These are phyloP conservation scores for Pachyrhizus erosus DNA, from an alignment of 306 rosid species.

Conservation along the genomic window DNA sequence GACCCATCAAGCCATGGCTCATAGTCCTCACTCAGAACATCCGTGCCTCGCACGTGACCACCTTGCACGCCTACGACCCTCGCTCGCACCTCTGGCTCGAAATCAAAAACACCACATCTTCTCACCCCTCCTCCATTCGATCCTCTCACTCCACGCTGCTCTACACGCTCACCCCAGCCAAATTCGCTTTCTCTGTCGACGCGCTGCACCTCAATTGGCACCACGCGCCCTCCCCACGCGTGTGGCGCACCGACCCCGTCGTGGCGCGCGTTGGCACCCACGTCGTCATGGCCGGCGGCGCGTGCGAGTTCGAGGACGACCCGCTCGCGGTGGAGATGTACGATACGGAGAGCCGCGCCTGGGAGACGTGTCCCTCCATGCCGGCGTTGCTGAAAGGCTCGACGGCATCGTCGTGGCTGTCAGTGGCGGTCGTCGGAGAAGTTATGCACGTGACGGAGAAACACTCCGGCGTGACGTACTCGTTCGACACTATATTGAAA, in stretches of 20 bases:
- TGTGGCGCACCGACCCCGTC: slow-evolving; percentile 70
- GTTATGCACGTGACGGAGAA: slow-evolving; percentile 62
- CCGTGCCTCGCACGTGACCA: slow-evolving; percentile 47
- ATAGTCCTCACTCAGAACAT: slow-evolving; percentile 53
- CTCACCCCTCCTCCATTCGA: slow-evolving; percentile 51
- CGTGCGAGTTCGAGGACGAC: slow-evolving; percentile 63
- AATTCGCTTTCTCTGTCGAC: slow-evolving; percentile 66
- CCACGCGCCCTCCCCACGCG: slow-evolving; percentile 48
- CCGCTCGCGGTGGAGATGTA: slow-evolving; percentile 72
- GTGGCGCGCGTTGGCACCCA: slow-evolving; percentile 53
- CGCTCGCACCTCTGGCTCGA: slow-evolving; percentile 70
- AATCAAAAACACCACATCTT: slow-evolving; percentile 28
- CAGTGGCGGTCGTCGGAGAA: slow-evolving; percentile 52
- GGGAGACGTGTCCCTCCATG: slow-evolving; percentile 61
- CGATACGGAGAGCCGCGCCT: slow-evolving; percentile 38
- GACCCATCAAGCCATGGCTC: slow-evolving; percentile 75
- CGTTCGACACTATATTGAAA: slow-evolving; percentile 50
- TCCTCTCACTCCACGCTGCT: slow-evolving; percentile 74
- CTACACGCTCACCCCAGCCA: slow-evolving; percentile 60
- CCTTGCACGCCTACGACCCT: slow-evolving; percentile 74
- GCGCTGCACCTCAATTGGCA: slow-evolving; percentile 67
- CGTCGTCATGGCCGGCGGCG: slow-evolving; percentile 64
- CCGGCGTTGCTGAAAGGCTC: slow-evolving; percentile 59
- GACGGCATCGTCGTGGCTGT: slow-evolving; percentile 64
- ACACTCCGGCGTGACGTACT: slow-evolving; percentile 55